Base-by-base conservation (phyloP, 2,329 filamentous ascomycete species). In the Stemphylium lycopersici region DNA sequence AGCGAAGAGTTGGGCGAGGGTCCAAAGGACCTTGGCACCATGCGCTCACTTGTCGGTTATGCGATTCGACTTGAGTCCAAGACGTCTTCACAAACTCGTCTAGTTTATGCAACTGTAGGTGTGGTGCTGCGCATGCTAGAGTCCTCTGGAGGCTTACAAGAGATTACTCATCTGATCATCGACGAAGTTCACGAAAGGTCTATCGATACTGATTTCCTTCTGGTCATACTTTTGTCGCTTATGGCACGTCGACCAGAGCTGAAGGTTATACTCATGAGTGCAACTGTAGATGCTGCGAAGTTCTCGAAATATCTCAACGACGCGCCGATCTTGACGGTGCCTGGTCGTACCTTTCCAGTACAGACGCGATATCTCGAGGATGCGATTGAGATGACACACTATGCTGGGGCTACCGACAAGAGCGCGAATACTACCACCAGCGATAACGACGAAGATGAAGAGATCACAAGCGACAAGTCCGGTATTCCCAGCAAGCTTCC, bases 51-150 rank as follows among this genome's bases (percentile, higher is more conserved):
- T 2, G 88, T 99, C 18, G 95, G 95, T 39, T 99, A 96, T 79
- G 92, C 95, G 1, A 97, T 99, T 64, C 87, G 95, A 15, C 80
- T 99, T 16, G 95, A 99, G 74, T 90, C 91, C 43, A 96, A 96
- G 66, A 90, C 89, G 0, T 89, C 87, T 13, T 84, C 87, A 26
- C 87, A 91, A 64, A 98, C 93, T 2, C 84, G 91, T 46, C 84
- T 99, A 22, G 86, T 98, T 5, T 99, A 92, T 76, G 95, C 95
- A 48, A 97, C 85, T 20, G 86, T 86, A 39, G 87, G 95, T 79
- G 96, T 99, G 53, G 91, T 99, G n/a, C 90, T 99, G 81, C 87
- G 95, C 24, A 98, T 99, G 93, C 82, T 99, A 12, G 95, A 99
- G 74, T 88, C 89, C 7, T 90, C 91, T 0, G 90, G 91, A 60